phyloP scores from a whole-genome alignment of 495 filamentous ascomycete species.

The Hyphodiscus hymeniophilus region DNA sequence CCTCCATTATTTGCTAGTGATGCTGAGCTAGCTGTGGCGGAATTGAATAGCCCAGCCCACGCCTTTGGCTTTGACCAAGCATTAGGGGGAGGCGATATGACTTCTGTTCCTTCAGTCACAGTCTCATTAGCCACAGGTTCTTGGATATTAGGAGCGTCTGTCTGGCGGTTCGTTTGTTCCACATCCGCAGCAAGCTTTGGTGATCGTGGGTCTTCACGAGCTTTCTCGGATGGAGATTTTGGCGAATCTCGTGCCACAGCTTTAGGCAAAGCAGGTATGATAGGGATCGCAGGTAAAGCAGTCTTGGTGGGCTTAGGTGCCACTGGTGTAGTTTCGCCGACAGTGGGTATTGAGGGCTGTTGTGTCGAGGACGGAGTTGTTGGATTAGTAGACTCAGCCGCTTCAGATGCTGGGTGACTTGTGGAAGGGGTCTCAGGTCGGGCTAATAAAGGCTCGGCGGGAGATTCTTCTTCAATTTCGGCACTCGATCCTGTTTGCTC shows the following conservation, averaged over 20 bases:
- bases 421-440: conserved; percentile 61
- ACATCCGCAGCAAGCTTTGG: conserved; percentile 24
- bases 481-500: conserved; percentile 10
- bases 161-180: conserved; percentile 5
- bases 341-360: conserved; percentile 37
- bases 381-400: conserved; percentile 45
- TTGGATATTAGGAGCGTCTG: too few species aligned
- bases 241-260: conserved; percentile 28
- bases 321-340: conserved; percentile 31
- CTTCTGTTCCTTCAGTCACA: background rate
- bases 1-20: conserved; percentile 9
- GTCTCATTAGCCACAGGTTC: conserved; percentile 5
- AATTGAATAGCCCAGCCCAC: conserved; percentile 21
- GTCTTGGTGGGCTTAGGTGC: conserved; percentile 12
- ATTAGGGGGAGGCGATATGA: conserved; percentile 9
- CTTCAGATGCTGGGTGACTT: conserved; percentile 57
- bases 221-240: conserved; percentile 26
- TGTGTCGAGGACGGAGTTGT: conserved; percentile 60
- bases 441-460: conserved; percentile 27
- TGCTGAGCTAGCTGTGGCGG: conserved; percentile 13
- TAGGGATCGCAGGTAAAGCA: conserved; percentile 48
- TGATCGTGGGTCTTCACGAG: conserved; percentile 22
- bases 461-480: conserved; percentile 29
- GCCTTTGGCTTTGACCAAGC: conserved; percentile 20
- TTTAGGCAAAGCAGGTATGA: conserved; percentile 60